Evolutionary conservation across 2,329 filamentous ascomycete species (phyloP), one percentile per base, ranked within the genome.

Genomic region (Ophiostoma piceae): DNA sequence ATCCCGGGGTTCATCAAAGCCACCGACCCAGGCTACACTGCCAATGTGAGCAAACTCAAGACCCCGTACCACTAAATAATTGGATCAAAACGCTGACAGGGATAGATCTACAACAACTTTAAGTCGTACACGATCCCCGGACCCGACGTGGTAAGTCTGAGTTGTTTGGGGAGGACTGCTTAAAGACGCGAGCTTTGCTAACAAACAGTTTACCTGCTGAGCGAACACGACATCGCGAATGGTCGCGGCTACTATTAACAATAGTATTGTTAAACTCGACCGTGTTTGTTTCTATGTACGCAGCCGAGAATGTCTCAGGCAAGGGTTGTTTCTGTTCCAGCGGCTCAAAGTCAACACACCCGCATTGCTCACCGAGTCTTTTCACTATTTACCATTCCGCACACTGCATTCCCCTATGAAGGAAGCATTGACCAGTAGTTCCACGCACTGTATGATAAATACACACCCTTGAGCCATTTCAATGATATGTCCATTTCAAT

Each of bases 371-470:
- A 26, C 51, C 22, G 22, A 57, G 51, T 57, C 51, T 8, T 26
- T 57, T 57, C 11, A 14, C 22, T 57, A 57, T 57, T 57, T 57
- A 57, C 51, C 51, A 57, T 57, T 57, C 51, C 51, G 51, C 51
- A 57, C 51, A 57, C 47, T 14, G 8, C 51, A 57, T 22, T 29
- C n/a, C 51, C 51, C 8, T 26, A 57, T 57, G 26, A 29, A 29
- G 1, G 8, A 62, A 62, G 57, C 26, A 62, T 62, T 8, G 26
- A 19, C n/a, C 51, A 22, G n/a, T 26, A 26, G 22, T 57, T 26
- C 22, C 26, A 26, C 51, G 51, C 57, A 62, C 57, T 62, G 57
- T 62, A 62, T 32, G 57, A 29, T 62, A 62, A 14, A 16, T 26
- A 32, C 57, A 62, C 57, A 11, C 57, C 57, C 57, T 62, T 22